Evolutionary conservation across 1,284 basidiomycete species (phyloP), one percentile per base, ranked within the genome.

Genomic region (Apiotrichum brassicae): DNA sequence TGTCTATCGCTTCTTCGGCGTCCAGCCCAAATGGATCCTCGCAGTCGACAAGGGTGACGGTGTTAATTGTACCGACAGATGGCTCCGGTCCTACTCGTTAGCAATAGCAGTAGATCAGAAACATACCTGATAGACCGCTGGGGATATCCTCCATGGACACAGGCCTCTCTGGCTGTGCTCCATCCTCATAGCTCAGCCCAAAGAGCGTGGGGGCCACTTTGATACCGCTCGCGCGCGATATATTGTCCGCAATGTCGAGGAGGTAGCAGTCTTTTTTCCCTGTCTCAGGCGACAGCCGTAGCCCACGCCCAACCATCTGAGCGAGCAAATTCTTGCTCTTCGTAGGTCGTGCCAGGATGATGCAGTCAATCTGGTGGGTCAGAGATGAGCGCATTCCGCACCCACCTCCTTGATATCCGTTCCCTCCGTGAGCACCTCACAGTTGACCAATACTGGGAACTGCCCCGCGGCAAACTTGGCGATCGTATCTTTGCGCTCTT

Each of bases 371-470:
- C 61, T 70, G 34, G 0, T n/a, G n/a, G 25, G 37, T 38, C 19
- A 38, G 22, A n/a, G 11, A 42, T 22, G n/a, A 45, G 12, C 35
- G 8, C 11, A 13, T 19, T 16, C 25, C 26, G 52, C 45, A 53
- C 68, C 45, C 41, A 71, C 70, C 51, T 88, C 87, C 1, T 87
- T 88, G 43, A 93, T 87, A 71, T 92, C 89, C 7, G 88, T 80
- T 2, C 91, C 91, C 74, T 95, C 92, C 0, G 90, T 93, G 57
- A 97, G 76, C 45, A 97, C 87, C 22, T 89, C 86, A 66, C 93
- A 97, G 65, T 97, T 97, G 45, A 97, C 74, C 30, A 98, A 76
- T 0, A 98, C 88, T 4, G 92, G 89, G 62, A 84, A 97, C 46
- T 78, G 69, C 7, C 85, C 85, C 2, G 73, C 72, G 53, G 78